Conservation (phyloP, 2,329 filamentous ascomycete genomes). For the Botryosphaeria dothidea region DNA sequence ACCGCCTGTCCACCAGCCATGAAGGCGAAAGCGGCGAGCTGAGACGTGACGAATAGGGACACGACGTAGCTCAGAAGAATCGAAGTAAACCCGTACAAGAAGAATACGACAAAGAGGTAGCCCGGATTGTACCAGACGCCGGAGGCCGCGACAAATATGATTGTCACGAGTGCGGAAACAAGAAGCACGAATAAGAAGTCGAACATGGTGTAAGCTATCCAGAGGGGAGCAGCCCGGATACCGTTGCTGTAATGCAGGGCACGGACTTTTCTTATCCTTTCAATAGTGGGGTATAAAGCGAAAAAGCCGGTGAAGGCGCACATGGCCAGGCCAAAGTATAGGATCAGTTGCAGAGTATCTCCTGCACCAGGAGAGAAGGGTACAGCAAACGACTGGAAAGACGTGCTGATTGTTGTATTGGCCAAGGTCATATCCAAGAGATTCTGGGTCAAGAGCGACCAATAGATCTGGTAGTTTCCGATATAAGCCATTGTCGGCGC, state of each 20-base stretch:
- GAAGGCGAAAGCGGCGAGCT: constrained; percentile 82
- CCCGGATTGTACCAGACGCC: constrained; percentile 74
- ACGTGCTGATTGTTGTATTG: constrained; percentile 68
- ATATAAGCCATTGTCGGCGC: constrained; percentile 70
- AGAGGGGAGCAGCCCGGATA: constrained; percentile 77
- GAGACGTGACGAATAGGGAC: constrained; percentile 76
- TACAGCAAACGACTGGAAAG: constrained; percentile 73
- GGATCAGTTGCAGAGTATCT: constrained; percentile 73
- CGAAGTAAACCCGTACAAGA: constrained; percentile 77
- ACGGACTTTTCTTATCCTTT: constrained; percentile 75
- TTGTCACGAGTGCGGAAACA: constrained; percentile 65
- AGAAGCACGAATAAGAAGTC: constrained; percentile 75
- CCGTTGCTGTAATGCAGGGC: constrained; percentile 91
- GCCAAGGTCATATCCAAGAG: constrained; percentile 78
- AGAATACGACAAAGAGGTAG: constrained; percentile 79
- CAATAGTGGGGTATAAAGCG: constrained; percentile 82
- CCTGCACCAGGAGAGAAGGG: constrained; percentile 70
- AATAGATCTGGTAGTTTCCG: constrained; percentile 63
- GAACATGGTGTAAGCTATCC: constrained; percentile 79
- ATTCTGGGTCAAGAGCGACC: constrained; percentile 80
- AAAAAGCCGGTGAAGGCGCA: constrained; percentile 83
- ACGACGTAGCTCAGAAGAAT: constrained; percentile 77
- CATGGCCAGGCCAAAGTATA: constrained; percentile 80
- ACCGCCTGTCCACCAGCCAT: constrained; percentile 72
- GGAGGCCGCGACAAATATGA: constrained; percentile 66